Conservation (phyloP, 345 rosid species). For the Aquilaria sinensis region DNA sequence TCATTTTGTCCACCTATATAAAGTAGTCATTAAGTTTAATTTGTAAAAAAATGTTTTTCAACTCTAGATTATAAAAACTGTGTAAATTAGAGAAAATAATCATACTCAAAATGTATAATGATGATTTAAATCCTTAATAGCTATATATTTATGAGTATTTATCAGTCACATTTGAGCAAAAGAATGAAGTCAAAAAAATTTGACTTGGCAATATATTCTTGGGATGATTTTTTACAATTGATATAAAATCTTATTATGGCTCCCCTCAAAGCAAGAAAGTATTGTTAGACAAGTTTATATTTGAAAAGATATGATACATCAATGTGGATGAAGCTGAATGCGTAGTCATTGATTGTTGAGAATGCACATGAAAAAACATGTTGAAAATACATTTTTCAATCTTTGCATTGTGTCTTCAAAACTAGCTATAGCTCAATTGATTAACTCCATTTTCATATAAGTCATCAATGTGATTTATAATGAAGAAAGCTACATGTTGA, state of each 20-base stretch:
- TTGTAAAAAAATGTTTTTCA: too few species aligned
- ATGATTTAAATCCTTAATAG: too few species aligned
- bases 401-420: not conserved
- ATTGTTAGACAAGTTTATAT: not conserved
- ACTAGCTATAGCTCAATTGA: too few species aligned
- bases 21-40: too few species aligned
- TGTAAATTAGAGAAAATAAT: too few species aligned
- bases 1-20: too few species aligned
- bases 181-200: slow-evolving; percentile 49
- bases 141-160: too few species aligned
- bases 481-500: too few species aligned
- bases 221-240: slow-evolving; percentile 79
- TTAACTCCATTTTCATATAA: too few species aligned
- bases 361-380: not conserved
- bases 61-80: too few species aligned
- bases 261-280: slow-evolving; percentile 6
- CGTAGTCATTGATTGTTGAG: not conserved
- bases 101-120: too few species aligned
- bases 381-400: not conserved
- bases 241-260: slow-evolving; percentile 25
- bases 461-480: too few species aligned
- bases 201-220: slow-evolving; percentile 59
- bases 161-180: slow-evolving; percentile 45
- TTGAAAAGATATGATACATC: not conserved
- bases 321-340: not conserved